Conservation (phyloP, 208 protist species). For the Phytomonas francai region DNA sequence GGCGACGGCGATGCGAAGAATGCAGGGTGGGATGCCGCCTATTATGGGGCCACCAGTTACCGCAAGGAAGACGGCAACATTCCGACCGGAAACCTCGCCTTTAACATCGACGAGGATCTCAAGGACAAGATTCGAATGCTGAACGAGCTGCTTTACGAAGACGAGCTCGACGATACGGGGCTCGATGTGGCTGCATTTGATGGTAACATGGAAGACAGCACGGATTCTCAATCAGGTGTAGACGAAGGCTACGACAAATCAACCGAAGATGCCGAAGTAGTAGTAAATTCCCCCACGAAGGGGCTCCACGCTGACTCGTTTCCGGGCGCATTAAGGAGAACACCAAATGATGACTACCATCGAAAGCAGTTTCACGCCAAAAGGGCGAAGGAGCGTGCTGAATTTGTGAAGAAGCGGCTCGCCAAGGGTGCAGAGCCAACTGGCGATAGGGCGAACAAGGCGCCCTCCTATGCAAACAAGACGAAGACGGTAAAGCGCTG, state of each 20-base stretch:
- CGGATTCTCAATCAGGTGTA: conserved; percentile 16
- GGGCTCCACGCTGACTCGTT: not conserved
- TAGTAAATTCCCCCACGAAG: not conserved
- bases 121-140: conserved; percentile 78
- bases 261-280: not conserved
- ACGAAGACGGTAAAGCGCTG: conserved; percentile 34
- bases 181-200: conserved; percentile 20
- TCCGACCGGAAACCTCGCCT: conserved; percentile 28
- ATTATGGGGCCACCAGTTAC: conserved; percentile 4
- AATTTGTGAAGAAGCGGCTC: conserved; percentile 36
- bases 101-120: conserved; percentile 69
- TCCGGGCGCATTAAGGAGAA: not conserved
- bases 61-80: conserved; percentile 16
- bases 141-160: conserved; percentile 85
- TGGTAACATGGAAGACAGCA: conserved; percentile 17
- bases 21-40: not conserved
- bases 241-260: conserved; percentile 9
- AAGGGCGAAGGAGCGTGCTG: conserved; percentile 32
- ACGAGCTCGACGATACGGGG: conserved; percentile 78
- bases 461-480: conserved; percentile 58
- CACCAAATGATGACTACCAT: conserved; percentile 56
- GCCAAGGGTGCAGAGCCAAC: conserved; percentile 9
- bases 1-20: conserved; percentile 8
- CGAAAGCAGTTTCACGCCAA: conserved; percentile 65
- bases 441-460: conserved; percentile 4